Base-by-base conservation (phyloP, 2,329 filamentous ascomycete genomes). In the Phoma sp. region DNA sequence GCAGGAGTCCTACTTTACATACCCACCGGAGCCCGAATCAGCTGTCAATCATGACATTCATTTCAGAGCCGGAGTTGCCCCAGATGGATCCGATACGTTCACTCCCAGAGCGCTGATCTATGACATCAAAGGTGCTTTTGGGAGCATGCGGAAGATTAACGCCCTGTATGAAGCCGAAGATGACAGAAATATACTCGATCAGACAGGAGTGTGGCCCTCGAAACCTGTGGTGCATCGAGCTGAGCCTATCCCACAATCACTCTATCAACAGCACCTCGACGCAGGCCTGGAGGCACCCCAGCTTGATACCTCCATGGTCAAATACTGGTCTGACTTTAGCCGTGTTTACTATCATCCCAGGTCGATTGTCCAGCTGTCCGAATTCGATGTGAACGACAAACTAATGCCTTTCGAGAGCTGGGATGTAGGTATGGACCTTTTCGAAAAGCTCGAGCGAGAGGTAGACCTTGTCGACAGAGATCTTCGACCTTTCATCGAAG, bases 1-100 rank as follows among this genome's bases (percentile, higher is more conserved):
- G 9, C 41, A 96, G 89, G 95, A 99, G 81, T 96, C 93, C 1
- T 99, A 99, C 77, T 98, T 98, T 71, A 97, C 93, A 11, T 98
- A 97, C 69, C 83, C 40, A 80, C 87, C 58, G 80, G 90, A 70
- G 82, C 57, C 61, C 85, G 64, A 89, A 55, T 83, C 84, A 6
- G 82, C 84, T 0, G 79, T 96, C 58, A 85, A 96, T 67, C 91
- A 96, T 79, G 88, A 96, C 73, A 81, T 98, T 45, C 91, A 96
- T 73, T 99, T 96, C 78, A 84, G 93, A 13, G 83, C 90, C 0
- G 95, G 95, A 2, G 73, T 96, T 54, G 91, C 89, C 18, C 86
- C 86, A 0, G 91, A 96, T 77, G 92, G 93, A 14, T 82, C 86
- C 6, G 95, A 99, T 63, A 99, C 95, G 0, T 99, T 90, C 71